phyloP scores from a whole-genome alignment of 805 yeast species.

The Nadsonia fulvescens region DNA sequence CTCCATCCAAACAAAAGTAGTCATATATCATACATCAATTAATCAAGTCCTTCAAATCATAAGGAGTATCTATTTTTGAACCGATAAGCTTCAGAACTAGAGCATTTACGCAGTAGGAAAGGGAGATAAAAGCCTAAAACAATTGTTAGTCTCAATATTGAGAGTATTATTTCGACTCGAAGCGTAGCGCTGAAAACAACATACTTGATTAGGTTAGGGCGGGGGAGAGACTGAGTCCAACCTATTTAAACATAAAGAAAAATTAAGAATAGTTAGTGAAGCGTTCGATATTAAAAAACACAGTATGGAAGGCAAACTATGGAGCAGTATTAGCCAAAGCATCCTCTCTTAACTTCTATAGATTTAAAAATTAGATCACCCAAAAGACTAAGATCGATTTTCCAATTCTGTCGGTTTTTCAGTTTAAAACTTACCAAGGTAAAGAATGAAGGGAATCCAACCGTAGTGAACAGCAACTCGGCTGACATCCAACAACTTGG shows the following conservation, averaged over 20 bases:
- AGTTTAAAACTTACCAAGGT: constrained; percentile 40
- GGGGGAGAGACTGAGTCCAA: constrained; percentile 63
- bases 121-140: constrained; percentile 45
- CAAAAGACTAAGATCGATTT: constrained; percentile 10
- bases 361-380: no score
- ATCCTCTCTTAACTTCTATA: no score
- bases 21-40: no score
- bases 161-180: no score
- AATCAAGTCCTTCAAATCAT: no score
- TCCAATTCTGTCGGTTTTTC: neutral
- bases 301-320: neutral
- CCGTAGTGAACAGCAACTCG: constrained; percentile 88
- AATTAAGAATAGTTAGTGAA: no score
- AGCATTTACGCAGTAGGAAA: constrained; percentile 51
- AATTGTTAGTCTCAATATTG: constrained; percentile 4
- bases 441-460: constrained; percentile 87
- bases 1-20: no score
- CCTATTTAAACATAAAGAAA: no score
- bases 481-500: constrained; percentile 64
- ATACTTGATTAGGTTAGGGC: constrained; percentile 57
- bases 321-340: constrained; percentile 19
- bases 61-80: no score
- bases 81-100: no score
- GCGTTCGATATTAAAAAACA: neutral
- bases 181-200: no score